Evolutionary conservation across 495 filamentous ascomycete species (phyloP).

Genomic region (Staphylotrichum longicolle): DNA sequence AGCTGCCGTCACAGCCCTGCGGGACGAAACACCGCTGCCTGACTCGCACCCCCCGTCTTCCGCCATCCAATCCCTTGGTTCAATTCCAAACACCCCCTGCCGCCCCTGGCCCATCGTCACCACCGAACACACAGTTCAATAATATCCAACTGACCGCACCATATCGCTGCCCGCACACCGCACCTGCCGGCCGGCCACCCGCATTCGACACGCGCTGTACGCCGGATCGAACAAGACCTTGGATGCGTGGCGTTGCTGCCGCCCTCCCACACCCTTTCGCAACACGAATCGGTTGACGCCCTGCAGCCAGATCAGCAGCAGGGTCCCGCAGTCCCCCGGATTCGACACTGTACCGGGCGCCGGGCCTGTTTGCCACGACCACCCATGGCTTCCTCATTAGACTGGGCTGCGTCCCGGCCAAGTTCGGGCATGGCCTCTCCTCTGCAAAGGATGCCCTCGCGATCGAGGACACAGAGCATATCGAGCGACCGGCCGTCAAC

Average conservation of each 20-base stretch:
- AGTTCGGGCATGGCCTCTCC: slow-evolving; percentile 40
- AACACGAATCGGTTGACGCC: slow-evolving; percentile 14
- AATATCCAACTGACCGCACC: neutral
- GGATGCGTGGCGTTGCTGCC: slow-evolving; percentile 18
- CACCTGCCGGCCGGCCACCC: slow-evolving; percentile 12
- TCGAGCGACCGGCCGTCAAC: slow-evolving; percentile 56
- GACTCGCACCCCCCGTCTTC: neutral
- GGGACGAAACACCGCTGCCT: slow-evolving; percentile 10
- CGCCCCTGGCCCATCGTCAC: slow-evolving; percentile 3
- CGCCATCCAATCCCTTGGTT: slow-evolving; percentile 1
- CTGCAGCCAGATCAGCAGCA: slow-evolving; percentile 25
- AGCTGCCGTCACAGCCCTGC: slow-evolving; percentile 9
- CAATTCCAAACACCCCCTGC: neutral
- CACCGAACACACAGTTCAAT: too few relatives aligned
- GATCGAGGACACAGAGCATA: slow-evolving; percentile 51
- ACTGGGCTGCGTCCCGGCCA: slow-evolving; percentile 43
- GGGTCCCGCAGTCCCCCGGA: slow-evolving; percentile 18
- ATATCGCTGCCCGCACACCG: slow-evolving; percentile 2
- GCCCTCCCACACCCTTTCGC: slow-evolving; percentile 12
- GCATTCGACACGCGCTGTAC: slow-evolving; percentile 12
- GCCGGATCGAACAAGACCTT: slow-evolving; percentile 10
- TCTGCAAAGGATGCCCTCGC: slow-evolving; percentile 37
- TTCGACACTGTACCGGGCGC: slow-evolving; percentile 16
- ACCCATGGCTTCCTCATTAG: slow-evolving; percentile 32
- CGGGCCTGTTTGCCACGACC: slow-evolving; percentile 12